Evolutionary conservation across 208 protist genomes (phyloP), one percentile per base, ranked within the genome.

Genomic region (Herpetomonas samuelpessoai): DNA sequence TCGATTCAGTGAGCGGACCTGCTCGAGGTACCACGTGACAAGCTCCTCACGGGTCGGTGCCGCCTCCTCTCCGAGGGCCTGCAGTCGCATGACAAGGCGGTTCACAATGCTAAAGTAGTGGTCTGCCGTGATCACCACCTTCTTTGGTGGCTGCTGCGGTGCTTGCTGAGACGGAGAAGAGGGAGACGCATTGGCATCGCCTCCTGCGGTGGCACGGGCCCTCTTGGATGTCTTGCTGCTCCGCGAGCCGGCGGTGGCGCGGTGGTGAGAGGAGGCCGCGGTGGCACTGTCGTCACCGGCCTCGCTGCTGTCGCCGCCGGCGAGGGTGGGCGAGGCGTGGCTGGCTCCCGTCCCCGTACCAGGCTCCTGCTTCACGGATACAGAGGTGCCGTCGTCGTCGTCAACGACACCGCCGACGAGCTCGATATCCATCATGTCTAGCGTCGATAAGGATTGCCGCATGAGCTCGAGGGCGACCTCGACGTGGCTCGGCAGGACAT

Each of bases 71-170:
- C 89, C 86, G 7, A 95, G 74, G 0, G 71, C 58, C 51, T 84
- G 81, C 50, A 95, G 72, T 19, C 85, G 76, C 16, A 71, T 58
- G 25, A 88, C 68, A 19, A 93, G 48, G 19, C 83, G 83, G 50
- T 95, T 89, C 18, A 92, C 89, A 52, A 95, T 95, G 47, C 79
- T 71, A 62, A 88, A 93, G 67, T 93, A 93, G 68, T 93, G 86
- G 47, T 95, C 89, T 0, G 86, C 76, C 31, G 68, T 87, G 55
- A 95, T 95, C 35, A 85, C 71, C 3, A 92, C 75, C 45, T 82
- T 83, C 26, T 7, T 66, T 62, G 7, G 64, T 55, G 0, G 63
- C 44, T 12, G 26, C 50, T 21, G 62, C 65, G 27, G 66, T 3
- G 16, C 25, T 28, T 18, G 67, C 3, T 16, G 30, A 30, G 52